phyloP scores from a whole-genome alignment of 2,329 filamentous ascomycete genomes.

The Stagonosporopsis chrysanthemi region DNA sequence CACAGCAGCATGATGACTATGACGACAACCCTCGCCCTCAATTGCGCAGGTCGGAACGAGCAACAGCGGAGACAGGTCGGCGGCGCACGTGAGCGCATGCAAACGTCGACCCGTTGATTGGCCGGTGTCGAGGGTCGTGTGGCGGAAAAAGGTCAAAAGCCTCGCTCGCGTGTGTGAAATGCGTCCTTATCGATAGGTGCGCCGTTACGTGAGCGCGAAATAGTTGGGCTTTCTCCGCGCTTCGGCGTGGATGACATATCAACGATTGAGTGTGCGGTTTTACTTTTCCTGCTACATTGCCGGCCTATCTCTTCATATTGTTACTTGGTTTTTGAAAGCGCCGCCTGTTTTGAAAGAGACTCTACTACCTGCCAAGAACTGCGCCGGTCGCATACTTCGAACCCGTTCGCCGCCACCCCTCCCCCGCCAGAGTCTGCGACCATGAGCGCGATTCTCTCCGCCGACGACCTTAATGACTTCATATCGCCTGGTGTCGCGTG shows the following conservation, averaged over 20 bases:
- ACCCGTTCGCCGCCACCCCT: slow-evolving; percentile 22
- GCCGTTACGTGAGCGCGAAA: slow-evolving; percentile 27
- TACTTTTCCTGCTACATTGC: slow-evolving; percentile 1
- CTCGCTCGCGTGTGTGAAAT: slow-evolving; percentile 31
- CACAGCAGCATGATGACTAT: background rate
- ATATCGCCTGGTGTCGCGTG: slow-evolving; percentile 97
- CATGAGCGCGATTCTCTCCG: slow-evolving; percentile 97
- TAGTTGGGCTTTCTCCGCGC: slow-evolving; percentile 33
- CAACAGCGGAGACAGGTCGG: slow-evolving; percentile 8
- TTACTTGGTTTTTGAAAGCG: background rate
- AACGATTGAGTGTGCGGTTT: background rate
- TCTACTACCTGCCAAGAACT: background rate
- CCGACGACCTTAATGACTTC: slow-evolving; percentile 98
- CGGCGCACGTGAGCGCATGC: slow-evolving; percentile 23
- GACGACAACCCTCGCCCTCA: background rate
- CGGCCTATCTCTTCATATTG: slow-evolving; percentile 6
- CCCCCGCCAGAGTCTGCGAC: slow-evolving; percentile 27
- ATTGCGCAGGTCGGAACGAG: slow-evolving; percentile 6
- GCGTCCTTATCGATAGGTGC: slow-evolving; percentile 43
- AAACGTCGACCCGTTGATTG: slow-evolving; percentile 7
- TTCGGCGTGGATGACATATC: slow-evolving; percentile 24
- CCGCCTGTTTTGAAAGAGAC: background rate
- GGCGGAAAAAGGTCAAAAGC: slow-evolving; percentile 31
- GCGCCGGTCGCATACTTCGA: slow-evolving; percentile 20
- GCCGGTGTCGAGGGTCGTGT: slow-evolving; percentile 18